Conservation (phyloP, 73 alveolate genomes). For the Durusdinium trenchii region DNA sequence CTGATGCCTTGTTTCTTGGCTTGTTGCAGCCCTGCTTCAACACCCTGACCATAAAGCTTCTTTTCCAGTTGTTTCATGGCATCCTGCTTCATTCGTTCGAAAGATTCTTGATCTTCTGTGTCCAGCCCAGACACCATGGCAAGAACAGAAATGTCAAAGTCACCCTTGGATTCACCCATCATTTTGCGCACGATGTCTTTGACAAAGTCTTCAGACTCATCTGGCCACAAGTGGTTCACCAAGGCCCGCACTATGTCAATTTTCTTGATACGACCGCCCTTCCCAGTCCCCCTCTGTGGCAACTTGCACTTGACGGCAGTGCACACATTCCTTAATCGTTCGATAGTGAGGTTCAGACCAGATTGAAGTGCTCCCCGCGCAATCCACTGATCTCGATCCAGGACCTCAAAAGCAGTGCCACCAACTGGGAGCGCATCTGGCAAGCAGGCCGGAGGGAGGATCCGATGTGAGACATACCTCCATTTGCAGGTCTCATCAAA, state of each 20-base stretch:
- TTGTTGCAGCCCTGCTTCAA: background rate
- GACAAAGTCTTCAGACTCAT: background rate
- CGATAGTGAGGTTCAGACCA: background rate
- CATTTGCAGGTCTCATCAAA: background rate
- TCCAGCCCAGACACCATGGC: background rate
- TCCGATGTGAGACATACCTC: background rate
- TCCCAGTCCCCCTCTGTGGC: background rate
- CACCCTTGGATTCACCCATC: background rate
- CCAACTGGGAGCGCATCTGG: background rate
- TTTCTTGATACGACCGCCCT: background rate
- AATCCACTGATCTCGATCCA: background rate
- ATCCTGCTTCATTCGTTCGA: background rate
- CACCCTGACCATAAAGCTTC: background rate
- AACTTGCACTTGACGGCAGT: background rate
- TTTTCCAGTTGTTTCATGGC: background rate
- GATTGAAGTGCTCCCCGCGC: background rate
- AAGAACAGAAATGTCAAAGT: background rate
- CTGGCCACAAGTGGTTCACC: constrained; percentile 11
- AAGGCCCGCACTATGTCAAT: background rate
- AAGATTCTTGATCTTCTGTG: background rate
- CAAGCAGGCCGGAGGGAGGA: constrained; percentile 60
- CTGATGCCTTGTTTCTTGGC: background rate
- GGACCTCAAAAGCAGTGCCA: background rate
- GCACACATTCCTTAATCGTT: background rate
- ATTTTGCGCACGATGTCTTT: background rate